Evolutionary conservation across 2,329 filamentous ascomycete genomes (phyloP), one percentile per base, ranked within the genome.

Genomic region (Epichloe festucae): DNA sequence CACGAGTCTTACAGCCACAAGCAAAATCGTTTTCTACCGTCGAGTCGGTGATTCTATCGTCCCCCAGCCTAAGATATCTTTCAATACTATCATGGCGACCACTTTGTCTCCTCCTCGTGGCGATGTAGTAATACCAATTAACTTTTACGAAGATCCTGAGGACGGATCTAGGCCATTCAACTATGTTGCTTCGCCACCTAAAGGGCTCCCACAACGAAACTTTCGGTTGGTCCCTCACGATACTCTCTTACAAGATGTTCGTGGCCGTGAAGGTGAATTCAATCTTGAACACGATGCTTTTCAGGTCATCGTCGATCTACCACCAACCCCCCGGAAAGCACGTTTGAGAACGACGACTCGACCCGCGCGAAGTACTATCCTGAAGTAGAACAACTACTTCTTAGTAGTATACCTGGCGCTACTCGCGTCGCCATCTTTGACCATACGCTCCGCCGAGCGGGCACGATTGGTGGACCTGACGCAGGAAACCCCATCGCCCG

Each of bases 361-460:
- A 87, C 96, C 67, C 70, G 78, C 61, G 60, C 69, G 1, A 75
- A 81, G 50, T 96, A 95, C 73, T 96, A 96, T 70, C 85, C 88
- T 0, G 89, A 95, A 64, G 79, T 95, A 8, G 84, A 90, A 68
- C 65, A 75, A 47, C 70, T 95, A 27, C 71, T 96, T 0, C 70
- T 89, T 2, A 70, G 79, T 14, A 67, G 79, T 52, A 73, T 94
- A 15, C 81, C 84, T 0, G 86, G 84, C 50, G 76, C 79, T 27
- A 74, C 78, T 52, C 74, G 76, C 4, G 73, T 95, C 34, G 72
- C 87, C 58, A 71, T 95, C 63, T 95, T 95, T 69, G 89, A 95
- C 72, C 87, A 95, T 71, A 95, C 89, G 7, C 80, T 95, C 65
- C 84, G 89, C n/a, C 79, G 85, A 42, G 73, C 79, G 11, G 63